Evolutionary conservation across 768 basidiomycete genomes (phyloP).

Genomic region (Boletus edulis): DNA sequence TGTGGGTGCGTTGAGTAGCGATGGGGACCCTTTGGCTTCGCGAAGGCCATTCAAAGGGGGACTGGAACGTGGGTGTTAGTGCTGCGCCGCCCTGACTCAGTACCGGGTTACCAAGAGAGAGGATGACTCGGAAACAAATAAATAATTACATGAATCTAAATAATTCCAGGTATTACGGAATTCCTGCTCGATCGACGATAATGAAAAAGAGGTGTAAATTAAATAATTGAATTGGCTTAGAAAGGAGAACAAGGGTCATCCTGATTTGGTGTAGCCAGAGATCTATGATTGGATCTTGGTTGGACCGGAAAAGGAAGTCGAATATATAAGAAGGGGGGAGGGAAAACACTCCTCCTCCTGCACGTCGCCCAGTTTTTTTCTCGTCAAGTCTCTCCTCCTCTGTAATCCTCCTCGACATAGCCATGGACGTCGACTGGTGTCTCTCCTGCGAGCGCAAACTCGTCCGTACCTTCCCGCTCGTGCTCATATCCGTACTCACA

Average conservation of each 20-base stretch:
- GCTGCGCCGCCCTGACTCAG: conserved; percentile 23
- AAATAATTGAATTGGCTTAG: conserved; percentile 31
- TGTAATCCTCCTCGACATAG: background rate
- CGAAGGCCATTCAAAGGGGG: conserved; percentile 2
- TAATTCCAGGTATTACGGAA: conserved; percentile 19
- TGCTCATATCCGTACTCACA: background rate
- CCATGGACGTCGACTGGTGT: conserved; percentile 73
- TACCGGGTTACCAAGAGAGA: too few relatives aligned
- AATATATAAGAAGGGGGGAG: conserved; percentile 28
- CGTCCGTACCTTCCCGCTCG: conserved; percentile 35
- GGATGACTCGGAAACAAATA: background rate
- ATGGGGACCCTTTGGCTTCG: conserved; percentile 11
- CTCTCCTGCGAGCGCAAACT: conserved; percentile 59
- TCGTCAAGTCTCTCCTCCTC: background rate
- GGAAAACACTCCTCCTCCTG: conserved; percentile 3
- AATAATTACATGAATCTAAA: conserved; percentile 11
- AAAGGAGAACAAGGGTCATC: conserved; percentile 18
- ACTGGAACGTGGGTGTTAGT: conserved; percentile 12
- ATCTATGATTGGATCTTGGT: conserved; percentile 25
- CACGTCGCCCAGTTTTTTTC: conserved; percentile 20
- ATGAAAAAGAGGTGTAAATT: conserved; percentile 29
- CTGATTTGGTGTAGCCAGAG: conserved; percentile 5
- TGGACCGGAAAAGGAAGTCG: conserved; percentile 21
- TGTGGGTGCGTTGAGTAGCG: background rate
- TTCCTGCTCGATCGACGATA: conserved; percentile 33